Conservation (phyloP, 768 basidiomycete genomes). For the Suillus cothurnatus region DNA sequence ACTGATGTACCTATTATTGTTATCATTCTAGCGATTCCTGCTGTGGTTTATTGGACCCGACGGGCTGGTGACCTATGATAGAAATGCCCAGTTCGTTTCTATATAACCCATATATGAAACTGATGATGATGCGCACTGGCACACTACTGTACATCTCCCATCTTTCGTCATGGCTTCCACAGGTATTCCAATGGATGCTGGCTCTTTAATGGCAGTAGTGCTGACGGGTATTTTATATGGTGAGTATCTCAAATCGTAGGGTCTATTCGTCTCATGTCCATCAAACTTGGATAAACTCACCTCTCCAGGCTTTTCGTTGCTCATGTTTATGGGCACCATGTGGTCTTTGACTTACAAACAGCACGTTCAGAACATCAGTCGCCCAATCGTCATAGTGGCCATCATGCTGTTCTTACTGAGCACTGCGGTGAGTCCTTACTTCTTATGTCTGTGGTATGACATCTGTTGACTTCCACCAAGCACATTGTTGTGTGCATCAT, state of each 20-base stretch:
- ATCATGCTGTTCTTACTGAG: constrained; percentile 23
- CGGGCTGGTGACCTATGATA: neutral
- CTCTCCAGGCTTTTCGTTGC: neutral
- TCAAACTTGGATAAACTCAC: neutral
- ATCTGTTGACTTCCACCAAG: neutral
- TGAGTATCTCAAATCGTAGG: neutral
- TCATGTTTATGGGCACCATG: neutral
- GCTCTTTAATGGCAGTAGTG: neutral
- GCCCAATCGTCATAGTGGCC: constrained; percentile 17
- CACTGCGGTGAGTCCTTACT: constrained; percentile 15
- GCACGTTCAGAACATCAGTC: constrained; percentile 8
- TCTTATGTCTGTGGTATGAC: neutral
- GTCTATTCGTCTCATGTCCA: neutral
- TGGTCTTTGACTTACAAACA: neutral
- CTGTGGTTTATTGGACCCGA: neutral
- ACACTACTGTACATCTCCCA: neutral
- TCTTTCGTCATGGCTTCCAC: neutral
- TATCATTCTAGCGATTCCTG: neutral
- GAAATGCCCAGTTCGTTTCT: neutral
- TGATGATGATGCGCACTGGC: neutral
- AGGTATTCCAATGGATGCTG: neutral
- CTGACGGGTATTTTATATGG: neutral
- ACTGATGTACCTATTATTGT: neutral
- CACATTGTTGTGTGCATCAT: neutral
- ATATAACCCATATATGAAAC: neutral